Percentiles rank a stretch among this genome's conserved stretches.
Evolutionary conservation across 140 eudicot genomes (phyloP).

Genomic region (Anethum foeniculum): DNA sequence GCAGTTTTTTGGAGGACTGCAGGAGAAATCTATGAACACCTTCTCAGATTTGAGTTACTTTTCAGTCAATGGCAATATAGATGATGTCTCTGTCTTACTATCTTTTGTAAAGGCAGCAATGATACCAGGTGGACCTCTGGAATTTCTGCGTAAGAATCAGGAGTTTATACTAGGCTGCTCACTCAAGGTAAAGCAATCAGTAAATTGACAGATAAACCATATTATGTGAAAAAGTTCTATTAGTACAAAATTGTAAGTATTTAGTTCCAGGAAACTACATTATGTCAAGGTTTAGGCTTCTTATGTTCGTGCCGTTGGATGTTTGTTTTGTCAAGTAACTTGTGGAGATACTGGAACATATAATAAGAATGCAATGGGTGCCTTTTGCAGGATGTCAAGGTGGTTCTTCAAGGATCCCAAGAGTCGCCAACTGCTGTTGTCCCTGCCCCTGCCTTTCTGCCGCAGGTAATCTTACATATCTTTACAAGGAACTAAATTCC

Average conservation of each 20-base stretch:
- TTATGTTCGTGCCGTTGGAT: not conserved
- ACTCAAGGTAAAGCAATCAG: conserved; percentile 5
- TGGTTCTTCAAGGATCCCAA: not conserved
- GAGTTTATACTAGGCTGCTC: not conserved
- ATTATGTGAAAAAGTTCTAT: not conserved
- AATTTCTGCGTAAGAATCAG: not conserved
- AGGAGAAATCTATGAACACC: not conserved
- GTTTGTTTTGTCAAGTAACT: not conserved
- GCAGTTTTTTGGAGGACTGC: not conserved
- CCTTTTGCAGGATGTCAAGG: not conserved
- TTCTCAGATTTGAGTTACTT: conserved; percentile 1
- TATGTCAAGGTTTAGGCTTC: not conserved
- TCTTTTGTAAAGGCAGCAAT: not conserved
- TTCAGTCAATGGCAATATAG: not conserved
- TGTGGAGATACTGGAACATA: not conserved
- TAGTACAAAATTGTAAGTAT: not conserved
- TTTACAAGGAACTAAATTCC: not conserved
- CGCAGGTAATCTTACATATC: not conserved
- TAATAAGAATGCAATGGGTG: not conserved
- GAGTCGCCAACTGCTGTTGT: not conserved
- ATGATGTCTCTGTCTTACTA: not conserved
- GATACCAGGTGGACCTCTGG: not conserved
- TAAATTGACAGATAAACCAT: not conserved
- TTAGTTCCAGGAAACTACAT: not conserved
- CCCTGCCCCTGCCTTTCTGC: not conserved